These are phyloP conservation scores for Hansenula anomala DNA, from an alignment of 1,139 yeast species.

Conservation along the genomic window DNA sequence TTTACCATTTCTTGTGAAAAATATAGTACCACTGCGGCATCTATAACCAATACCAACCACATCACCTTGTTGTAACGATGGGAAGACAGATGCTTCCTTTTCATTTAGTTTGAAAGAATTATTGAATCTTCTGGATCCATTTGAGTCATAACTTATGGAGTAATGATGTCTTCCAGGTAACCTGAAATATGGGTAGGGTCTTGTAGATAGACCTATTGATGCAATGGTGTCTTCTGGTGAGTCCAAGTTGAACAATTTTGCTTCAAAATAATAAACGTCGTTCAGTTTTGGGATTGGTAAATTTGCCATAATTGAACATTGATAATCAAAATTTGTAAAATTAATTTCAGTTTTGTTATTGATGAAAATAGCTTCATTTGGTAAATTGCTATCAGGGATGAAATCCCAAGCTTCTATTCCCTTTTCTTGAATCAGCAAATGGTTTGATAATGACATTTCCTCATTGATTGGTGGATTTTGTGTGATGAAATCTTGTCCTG, in stretches of 20 bases:
- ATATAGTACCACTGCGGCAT: conserved; percentile 73
- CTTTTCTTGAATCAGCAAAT: conserved; percentile 68
- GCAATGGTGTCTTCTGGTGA: conserved; percentile 45
- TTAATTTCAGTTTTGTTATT: conserved; percentile 73
- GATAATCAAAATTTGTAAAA: conserved; percentile 62
- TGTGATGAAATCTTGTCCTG: conserved; percentile 47
- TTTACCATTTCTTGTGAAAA: conserved; percentile 88
- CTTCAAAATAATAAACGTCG: conserved; percentile 89
- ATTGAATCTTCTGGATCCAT: conserved; percentile 75
- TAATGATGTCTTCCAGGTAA: conserved; percentile 73
- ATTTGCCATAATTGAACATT: conserved; percentile 78
- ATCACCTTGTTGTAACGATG: conserved; percentile 77
- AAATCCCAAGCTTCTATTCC: conserved; percentile 95
- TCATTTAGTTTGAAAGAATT: conserved; percentile 65
- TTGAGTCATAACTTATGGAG: conserved; percentile 82
- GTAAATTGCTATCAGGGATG: conserved; percentile 60
- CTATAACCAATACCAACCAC: conserved; percentile 90
- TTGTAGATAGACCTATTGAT: conserved; percentile 77
- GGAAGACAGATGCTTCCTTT: conserved; percentile 52
- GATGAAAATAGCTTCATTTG: conserved; percentile 56
- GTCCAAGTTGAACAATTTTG: conserved; percentile 61
- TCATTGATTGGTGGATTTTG: conserved; percentile 46
- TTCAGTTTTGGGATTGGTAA: conserved; percentile 82
- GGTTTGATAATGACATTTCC: conserved; percentile 40
- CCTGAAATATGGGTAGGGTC: conserved; percentile 86